phyloP scores from a whole-genome alignment of 2,329 filamentous ascomycete species.

The Neofusicoccum sp. region DNA sequence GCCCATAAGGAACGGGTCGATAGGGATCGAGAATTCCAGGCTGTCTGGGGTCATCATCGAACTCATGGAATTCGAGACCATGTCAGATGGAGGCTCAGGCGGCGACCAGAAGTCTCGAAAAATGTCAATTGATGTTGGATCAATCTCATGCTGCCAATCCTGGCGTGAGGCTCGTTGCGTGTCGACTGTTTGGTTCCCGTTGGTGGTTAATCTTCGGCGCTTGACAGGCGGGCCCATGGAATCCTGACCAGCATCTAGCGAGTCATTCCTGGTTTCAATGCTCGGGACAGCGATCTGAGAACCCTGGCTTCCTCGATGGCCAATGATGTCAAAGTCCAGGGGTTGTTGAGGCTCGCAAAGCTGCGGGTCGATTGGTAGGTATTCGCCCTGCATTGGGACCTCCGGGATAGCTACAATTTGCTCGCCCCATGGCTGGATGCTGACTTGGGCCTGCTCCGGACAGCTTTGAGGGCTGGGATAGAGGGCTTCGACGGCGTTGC shows the following conservation, averaged over 20 bases:
- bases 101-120: constrained; percentile 17
- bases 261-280: constrained; percentile 3
- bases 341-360: neutral
- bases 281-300: neutral
- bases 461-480: constrained; percentile 16
- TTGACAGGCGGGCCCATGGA: constrained; percentile 6
- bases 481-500: neutral
- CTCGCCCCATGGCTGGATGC: neutral
- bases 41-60: constrained; percentile 6
- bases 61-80: neutral
- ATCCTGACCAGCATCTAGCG: neutral
- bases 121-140: constrained; percentile 8
- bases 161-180: neutral
- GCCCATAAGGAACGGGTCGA: constrained; percentile 7
- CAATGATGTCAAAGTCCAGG: neutral
- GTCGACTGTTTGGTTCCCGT: neutral
- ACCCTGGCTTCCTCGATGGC: neutral
- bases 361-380: constrained; percentile 16
- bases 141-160: neutral
- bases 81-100: neutral
- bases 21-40: constrained; percentile 7
- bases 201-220: constrained; percentile 1
- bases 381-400: neutral
- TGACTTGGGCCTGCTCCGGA: neutral
- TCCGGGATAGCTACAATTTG: neutral